These are phyloP conservation scores for Schoenoplectus triqueter DNA, from an alignment of 202 grass and related monocot species.

Conservation along the genomic window DNA sequence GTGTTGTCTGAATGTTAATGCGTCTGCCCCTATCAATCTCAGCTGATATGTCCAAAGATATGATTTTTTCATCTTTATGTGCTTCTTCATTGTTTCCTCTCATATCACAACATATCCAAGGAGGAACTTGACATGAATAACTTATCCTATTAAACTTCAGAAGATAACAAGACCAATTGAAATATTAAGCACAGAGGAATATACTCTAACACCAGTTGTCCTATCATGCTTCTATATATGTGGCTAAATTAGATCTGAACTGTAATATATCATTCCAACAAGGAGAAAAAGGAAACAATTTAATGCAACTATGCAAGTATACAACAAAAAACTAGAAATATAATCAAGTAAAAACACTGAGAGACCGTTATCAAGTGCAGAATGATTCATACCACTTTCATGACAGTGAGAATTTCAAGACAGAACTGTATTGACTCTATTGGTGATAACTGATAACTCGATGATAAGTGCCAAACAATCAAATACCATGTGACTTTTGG, in stretches of 20 bases:
- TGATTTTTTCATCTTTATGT: conserved; percentile 48
- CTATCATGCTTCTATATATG: background rate
- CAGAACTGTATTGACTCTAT: conserved; percentile 2
- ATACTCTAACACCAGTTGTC: background rate
- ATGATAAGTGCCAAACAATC: conserved; percentile 7
- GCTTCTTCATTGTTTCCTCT: conserved; percentile 63
- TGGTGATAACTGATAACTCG: conserved; percentile 17
- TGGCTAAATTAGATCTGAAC: background rate
- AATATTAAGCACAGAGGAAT: conserved; percentile 18
- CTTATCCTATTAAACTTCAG: conserved; percentile 85
- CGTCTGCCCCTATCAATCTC: conserved; percentile 49
- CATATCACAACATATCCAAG: conserved; percentile 87
- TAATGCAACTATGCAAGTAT: too few relatives aligned
- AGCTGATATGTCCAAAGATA: conserved; percentile 43
- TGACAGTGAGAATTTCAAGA: background rate
- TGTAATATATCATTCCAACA: background rate
- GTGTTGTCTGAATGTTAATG: conserved; percentile 62
- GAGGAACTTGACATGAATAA: conserved; percentile 67
- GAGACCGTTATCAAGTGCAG: too few relatives aligned
- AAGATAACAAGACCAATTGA: conserved; percentile 32
- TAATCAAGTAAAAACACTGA: too few relatives aligned
- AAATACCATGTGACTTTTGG: background rate
- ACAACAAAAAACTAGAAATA: too few relatives aligned
- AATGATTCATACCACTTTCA: background rate
- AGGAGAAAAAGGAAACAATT: too few relatives aligned